Evolutionary conservation across 805 yeast genomes (phyloP).

Genomic region (Metschnikowia cubensis): DNA sequence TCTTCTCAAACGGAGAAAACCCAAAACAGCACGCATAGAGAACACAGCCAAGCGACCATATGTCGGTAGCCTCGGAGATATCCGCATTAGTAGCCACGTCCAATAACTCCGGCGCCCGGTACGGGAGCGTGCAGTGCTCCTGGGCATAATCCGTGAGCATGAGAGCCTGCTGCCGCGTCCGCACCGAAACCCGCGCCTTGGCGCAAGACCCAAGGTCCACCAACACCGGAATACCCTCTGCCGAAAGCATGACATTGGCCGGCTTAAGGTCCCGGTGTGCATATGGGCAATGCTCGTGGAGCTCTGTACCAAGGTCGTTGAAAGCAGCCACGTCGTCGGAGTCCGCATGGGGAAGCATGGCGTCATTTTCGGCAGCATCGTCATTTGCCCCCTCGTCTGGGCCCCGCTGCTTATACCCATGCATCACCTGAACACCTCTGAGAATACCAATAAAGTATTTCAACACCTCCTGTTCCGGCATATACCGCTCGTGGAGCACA

Average conservation of each 20-base stretch:
- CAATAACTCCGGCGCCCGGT: constrained; percentile 85
- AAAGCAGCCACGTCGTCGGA: constrained; percentile 22
- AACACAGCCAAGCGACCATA: constrained; percentile 91
- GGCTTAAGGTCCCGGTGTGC: constrained; percentile 91
- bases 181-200: constrained; percentile 52
- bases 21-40: constrained; percentile 75
- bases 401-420: constrained; percentile 45
- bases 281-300: constrained; percentile 58
- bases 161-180: constrained; percentile 65
- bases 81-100: constrained; percentile 66
- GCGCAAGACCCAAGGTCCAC: constrained; percentile 82
- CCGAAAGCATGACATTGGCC: constrained; percentile 77
- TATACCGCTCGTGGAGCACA: constrained; percentile 48
- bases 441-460: constrained; percentile 64
- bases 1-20: constrained; percentile 81
- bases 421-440: constrained; percentile 74
- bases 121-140: constrained; percentile 82
- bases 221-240: constrained; percentile 71
- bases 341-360: constrained; percentile 26
- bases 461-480: constrained; percentile 63
- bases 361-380: constrained; percentile 15
- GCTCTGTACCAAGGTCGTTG: constrained; percentile 36
- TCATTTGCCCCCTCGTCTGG: constrained; percentile 10
- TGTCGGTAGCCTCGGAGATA: constrained; percentile 72
- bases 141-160: constrained; percentile 76